Conservation (phyloP, 1,284 basidiomycete genomes). For the Xerocomus nothofagi region DNA sequence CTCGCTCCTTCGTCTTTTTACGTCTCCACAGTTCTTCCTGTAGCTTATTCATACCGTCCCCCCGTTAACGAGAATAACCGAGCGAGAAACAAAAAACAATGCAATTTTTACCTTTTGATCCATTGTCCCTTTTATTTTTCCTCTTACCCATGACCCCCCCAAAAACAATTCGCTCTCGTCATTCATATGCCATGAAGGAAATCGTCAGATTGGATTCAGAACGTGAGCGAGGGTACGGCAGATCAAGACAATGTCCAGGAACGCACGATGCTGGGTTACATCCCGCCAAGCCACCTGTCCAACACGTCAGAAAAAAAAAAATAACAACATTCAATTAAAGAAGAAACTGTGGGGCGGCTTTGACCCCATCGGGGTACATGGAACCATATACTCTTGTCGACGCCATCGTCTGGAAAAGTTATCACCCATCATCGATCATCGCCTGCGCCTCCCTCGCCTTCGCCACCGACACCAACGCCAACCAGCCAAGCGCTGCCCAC, state of each 20-base stretch:
- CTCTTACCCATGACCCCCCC: background rate
- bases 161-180: conserved; percentile 7
- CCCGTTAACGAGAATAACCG: conserved; percentile 4
- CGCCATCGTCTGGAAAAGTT: too few relatives aligned
- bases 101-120: background rate
- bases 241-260: conserved; percentile 23
- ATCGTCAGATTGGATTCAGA: conserved; percentile 18
- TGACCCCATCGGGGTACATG: background rate
- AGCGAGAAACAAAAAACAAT: conserved; percentile 6
- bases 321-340: too few relatives aligned
- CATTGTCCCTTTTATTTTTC: conserved; percentile 1
- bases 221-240: background rate
- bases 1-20: conserved; percentile 17
- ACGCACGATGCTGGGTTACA: conserved; percentile 11
- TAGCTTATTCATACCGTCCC: conserved; percentile 24
- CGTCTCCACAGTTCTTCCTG: conserved; percentile 11
- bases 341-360: too few relatives aligned
- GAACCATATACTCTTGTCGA: too few relatives aligned
- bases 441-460: too few relatives aligned
- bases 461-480: background rate
- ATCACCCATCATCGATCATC: too few relatives aligned
- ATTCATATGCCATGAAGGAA: conserved; percentile 12
- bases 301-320: too few relatives aligned
- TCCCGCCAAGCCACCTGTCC: conserved; percentile 2
- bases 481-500: too few relatives aligned